Evolutionary conservation across 1,284 basidiomycete genomes (phyloP).

Genomic region (Moesziomyces antarcticus): DNA sequence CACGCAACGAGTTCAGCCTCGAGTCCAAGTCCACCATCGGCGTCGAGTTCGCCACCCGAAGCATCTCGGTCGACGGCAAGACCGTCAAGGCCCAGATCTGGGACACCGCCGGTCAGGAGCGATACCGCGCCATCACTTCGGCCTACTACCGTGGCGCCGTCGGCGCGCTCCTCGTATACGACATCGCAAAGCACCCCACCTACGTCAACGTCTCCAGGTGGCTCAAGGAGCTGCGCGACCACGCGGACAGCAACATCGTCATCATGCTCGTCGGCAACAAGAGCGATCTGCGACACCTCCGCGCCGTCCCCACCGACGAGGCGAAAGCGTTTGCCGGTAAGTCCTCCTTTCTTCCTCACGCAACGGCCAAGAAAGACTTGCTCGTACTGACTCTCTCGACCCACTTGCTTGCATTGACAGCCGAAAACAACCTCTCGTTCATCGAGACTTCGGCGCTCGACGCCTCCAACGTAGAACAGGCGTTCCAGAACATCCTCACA

Average conservation of each 20-base stretch:
- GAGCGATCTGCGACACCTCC: slow-evolving; percentile 96
- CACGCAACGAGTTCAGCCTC: slow-evolving; percentile 98
- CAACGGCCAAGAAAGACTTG: no score
- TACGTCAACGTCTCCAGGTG: slow-evolving; percentile 96
- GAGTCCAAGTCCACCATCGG: slow-evolving; percentile 96
- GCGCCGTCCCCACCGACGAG: slow-evolving; percentile 90
- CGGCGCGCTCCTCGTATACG: slow-evolving; percentile 71
- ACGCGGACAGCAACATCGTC: slow-evolving; percentile 71
- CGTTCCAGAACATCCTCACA: slow-evolving; percentile 96
- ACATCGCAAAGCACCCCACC: slow-evolving; percentile 81
- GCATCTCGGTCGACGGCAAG: slow-evolving; percentile 94
- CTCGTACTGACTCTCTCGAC: background rate
- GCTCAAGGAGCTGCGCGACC: slow-evolving; percentile 92
- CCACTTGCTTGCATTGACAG: slow-evolving; percentile 62
- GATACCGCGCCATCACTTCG: slow-evolving; percentile 98
- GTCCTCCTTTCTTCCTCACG: slow-evolving; percentile 7
- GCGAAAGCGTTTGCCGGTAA: slow-evolving; percentile 67
- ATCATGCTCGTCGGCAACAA: slow-evolving; percentile 76
- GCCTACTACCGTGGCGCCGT: slow-evolving; percentile 97
- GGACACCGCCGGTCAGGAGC: slow-evolving; percentile 97
- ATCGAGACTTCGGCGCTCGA: slow-evolving; percentile 99
- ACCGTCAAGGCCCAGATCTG: slow-evolving; percentile 99
- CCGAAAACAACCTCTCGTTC: slow-evolving; percentile 83
- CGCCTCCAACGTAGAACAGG: slow-evolving; percentile 91
- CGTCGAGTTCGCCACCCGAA: slow-evolving; percentile 97